These are phyloP conservation scores for Sambucus nigra DNA, from an alignment of 129 eudicot species.

Conservation along the genomic window DNA sequence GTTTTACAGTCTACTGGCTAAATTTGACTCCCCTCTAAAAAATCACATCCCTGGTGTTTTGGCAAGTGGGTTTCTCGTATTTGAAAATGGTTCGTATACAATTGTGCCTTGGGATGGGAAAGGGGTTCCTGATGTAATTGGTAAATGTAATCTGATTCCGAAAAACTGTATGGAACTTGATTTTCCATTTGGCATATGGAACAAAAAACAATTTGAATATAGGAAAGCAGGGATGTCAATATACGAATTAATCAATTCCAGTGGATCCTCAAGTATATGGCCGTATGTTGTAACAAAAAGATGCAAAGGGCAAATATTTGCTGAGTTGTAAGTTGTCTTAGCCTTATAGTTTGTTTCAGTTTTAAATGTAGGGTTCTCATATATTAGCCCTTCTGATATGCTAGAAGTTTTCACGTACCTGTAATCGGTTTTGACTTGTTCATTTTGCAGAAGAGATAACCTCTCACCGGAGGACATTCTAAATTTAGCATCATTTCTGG, in stretches of 20 bases:
- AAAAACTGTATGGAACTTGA: slow-evolving; percentile 24
- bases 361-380: neutral
- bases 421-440: slow-evolving; percentile 8
- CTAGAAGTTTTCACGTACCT: neutral
- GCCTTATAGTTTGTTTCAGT: neutral
- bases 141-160: slow-evolving; percentile 21
- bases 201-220: slow-evolving; percentile 55
- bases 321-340: slow-evolving; percentile 59
- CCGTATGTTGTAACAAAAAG: slow-evolving; percentile 78
- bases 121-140: slow-evolving; percentile 55
- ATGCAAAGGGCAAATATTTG: slow-evolving; percentile 75
- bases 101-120: slow-evolving; percentile 77
- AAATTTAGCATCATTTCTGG: slow-evolving; percentile 76
- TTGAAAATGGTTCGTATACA: slow-evolving; percentile 40
- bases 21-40: slow-evolving; percentile 38
- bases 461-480: slow-evolving; percentile 48
- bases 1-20: slow-evolving; percentile 47
- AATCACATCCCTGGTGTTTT: slow-evolving; percentile 52
- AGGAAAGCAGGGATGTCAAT: slow-evolving; percentile 38
- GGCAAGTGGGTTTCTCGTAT: slow-evolving; percentile 64
- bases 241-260: slow-evolving; percentile 26
- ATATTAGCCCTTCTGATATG: neutral
- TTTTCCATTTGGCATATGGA: slow-evolving; percentile 76
- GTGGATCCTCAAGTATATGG: slow-evolving; percentile 44
- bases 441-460: slow-evolving; percentile 56